Conservation (phyloP, 2,329 filamentous ascomycete genomes). For the Helminthosporium solani region DNA sequence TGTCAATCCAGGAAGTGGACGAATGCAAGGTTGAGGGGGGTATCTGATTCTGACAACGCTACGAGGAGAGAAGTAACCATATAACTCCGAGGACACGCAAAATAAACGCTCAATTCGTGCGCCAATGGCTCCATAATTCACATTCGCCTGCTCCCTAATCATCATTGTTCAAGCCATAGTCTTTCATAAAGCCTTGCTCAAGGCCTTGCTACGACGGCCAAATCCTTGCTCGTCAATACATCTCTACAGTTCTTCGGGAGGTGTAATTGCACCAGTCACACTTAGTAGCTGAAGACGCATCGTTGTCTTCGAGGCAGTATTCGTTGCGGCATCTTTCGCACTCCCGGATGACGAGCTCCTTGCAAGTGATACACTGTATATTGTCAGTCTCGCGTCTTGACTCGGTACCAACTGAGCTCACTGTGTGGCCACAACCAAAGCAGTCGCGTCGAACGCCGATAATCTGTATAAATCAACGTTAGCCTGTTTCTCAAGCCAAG, state of each 20-base stretch:
- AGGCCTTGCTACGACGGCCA: background rate
- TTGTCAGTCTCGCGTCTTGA: constrained; percentile 2
- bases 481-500: constrained; percentile 28
- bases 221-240: constrained; percentile 25
- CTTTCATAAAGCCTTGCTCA: background rate
- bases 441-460: constrained; percentile 68
- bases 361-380: constrained; percentile 71
- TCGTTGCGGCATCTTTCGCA: constrained; percentile 74
- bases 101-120: background rate
- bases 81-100: background rate
- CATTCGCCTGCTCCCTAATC: background rate
- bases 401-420: constrained; percentile 41
- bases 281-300: constrained; percentile 68
- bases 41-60: constrained; percentile 21
- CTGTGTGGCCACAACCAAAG: constrained; percentile 83
- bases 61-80: constrained; percentile 9
- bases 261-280: constrained; percentile 45
- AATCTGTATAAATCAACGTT: constrained; percentile 31
- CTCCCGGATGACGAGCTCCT: constrained; percentile 66
- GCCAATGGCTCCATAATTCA: no score
- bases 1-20: no score
- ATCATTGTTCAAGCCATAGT: background rate
- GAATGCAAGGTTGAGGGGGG: no score
- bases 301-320: constrained; percentile 82
- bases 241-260: constrained; percentile 35